These are phyloP conservation scores for Candida takata DNA, from an alignment of 805 yeast species.

Conservation along the genomic window DNA sequence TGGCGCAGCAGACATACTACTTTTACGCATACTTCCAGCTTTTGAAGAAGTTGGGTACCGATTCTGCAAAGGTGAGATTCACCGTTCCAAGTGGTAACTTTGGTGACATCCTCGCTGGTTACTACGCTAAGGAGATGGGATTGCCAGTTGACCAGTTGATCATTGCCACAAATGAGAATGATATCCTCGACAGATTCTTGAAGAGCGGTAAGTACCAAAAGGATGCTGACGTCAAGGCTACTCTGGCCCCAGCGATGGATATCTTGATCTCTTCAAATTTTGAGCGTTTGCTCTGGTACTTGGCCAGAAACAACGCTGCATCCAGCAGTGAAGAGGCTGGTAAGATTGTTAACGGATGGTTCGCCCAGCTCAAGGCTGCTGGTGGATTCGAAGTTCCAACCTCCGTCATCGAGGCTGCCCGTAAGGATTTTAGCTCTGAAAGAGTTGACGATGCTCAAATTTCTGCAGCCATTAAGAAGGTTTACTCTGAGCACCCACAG, in stretches of 20 bases:
- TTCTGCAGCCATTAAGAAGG: conserved; percentile 63
- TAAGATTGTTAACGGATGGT: conserved; percentile 61
- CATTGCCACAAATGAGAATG: conserved; percentile 94
- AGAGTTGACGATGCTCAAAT: conserved; percentile 77
- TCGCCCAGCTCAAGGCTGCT: conserved; percentile 63
- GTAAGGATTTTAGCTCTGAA: conserved; percentile 65
- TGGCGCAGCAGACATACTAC: conserved; percentile 96
- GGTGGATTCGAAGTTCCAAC: conserved; percentile 73
- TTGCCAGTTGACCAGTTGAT: conserved; percentile 80
- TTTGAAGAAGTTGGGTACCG: conserved; percentile 30
- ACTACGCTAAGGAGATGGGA: conserved; percentile 92
- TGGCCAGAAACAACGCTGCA: conserved; percentile 67
- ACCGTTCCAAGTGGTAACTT: conserved; percentile 98
- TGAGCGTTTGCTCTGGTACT: conserved; percentile 93
- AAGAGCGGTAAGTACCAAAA: conserved; percentile 82
- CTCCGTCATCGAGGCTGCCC: conserved; percentile 59
- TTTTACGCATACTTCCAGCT: conserved; percentile 85
- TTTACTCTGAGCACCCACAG: conserved; percentile 50
- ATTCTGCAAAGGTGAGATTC: conserved; percentile 52
- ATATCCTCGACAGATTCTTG: conserved; percentile 88
- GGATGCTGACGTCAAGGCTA: conserved; percentile 68
- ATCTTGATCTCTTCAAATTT: conserved; percentile 91
- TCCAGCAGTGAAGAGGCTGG: conserved; percentile 59
- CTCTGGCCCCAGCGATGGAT: conserved; percentile 98
- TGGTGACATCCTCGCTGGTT: conserved; percentile 97